Base-by-base conservation (phyloP, 805 yeast genomes). In the Schwanniomyces vanrijiae region DNA sequence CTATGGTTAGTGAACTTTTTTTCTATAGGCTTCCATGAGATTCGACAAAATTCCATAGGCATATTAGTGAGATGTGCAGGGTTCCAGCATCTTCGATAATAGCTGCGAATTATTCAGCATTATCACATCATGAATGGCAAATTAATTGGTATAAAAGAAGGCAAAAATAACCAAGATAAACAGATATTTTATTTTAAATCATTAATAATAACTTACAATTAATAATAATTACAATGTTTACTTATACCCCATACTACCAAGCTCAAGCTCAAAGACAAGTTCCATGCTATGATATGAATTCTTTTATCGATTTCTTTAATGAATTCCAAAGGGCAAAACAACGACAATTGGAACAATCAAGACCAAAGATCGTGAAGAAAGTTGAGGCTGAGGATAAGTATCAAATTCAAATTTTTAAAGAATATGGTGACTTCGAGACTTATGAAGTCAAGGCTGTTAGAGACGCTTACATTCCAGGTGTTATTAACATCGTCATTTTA, bases 391-490 rank as follows among this genome's bases (percentile, higher is more conserved):
- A 66, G 29, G 65, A 64, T 42, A 52, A 46, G 7, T 68, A 60
- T 48, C 73, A 69, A 49, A 61, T 70, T 35, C 72, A 70, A 46
- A 64, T 71, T 43, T 65, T 58, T 50, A 70, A 71, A 51, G 51
- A 55, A 28, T 56, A 48, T 33, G 75, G 75, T 7, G 53, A 63
- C 53, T 71, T 68, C 54, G 53, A 59, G 45, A 55, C 65, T 8
- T 68, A 65, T 53, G 72, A 69, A 48, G 65, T 71, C 38, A 54
- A 54, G 50, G 57, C 55, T 44, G 42, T 57, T 45, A 46, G 52
- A 24, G 49, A 48, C 47, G 40, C 52, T 40, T 33, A 54, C 46
- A 37, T 55, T 48, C 41, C 56, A 46, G 28, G 53, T 49, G 14
- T 45, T 25, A 34, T 60, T 46, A 48, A 57, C 42, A 46, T 65